phyloP scores from a whole-genome alignment of 2,329 filamentous ascomycete genomes.

The Kalaharituber pfeilii region DNA sequence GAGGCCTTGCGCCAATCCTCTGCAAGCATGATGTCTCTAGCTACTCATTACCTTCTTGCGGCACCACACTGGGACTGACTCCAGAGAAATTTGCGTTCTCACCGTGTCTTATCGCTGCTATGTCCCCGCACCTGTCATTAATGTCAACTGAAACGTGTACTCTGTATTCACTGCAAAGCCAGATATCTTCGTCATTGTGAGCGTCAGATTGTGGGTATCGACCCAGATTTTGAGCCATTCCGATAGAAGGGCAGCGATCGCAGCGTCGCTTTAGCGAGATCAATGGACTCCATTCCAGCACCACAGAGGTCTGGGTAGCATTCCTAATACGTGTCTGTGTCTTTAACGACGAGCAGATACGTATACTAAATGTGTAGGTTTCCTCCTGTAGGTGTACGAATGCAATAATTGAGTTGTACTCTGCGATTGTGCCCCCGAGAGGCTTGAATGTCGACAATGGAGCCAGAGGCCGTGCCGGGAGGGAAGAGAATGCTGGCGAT shows the following conservation, averaged over 20 bases:
- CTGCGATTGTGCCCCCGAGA: constrained; percentile 66
- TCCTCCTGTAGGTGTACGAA: constrained; percentile 77
- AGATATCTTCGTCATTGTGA: constrained; percentile 90
- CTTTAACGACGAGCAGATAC: constrained; percentile 54
- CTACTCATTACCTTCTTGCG: constrained; percentile 51
- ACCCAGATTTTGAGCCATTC: constrained; percentile 91
- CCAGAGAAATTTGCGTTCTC: constrained; percentile 83
- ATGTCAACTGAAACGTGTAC: constrained; percentile 83
- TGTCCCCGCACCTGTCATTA: constrained; percentile 83
- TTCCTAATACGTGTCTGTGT: constrained; percentile 83
- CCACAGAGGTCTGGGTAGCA: constrained; percentile 93
- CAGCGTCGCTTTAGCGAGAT: constrained; percentile 79
- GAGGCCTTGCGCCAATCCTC: constrained; percentile 67
- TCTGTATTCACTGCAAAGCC: constrained; percentile 92
- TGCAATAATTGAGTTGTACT: constrained; percentile 52
- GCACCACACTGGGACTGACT: constrained; percentile 77
- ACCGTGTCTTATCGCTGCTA: constrained; percentile 67
- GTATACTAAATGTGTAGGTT: constrained; percentile 77
- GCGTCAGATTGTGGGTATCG: constrained; percentile 78
- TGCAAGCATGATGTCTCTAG: constrained; percentile 61
- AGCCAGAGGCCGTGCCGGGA: constrained; percentile 84
- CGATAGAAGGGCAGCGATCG: constrained; percentile 80
- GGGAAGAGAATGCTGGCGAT: constrained; percentile 95
- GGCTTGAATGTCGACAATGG: constrained; percentile 95
- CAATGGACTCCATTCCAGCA: constrained; percentile 96